Evolutionary conservation across 2,329 filamentous ascomycete species (phyloP).

Genomic region (Arthrobotrys pseudoclavata): DNA sequence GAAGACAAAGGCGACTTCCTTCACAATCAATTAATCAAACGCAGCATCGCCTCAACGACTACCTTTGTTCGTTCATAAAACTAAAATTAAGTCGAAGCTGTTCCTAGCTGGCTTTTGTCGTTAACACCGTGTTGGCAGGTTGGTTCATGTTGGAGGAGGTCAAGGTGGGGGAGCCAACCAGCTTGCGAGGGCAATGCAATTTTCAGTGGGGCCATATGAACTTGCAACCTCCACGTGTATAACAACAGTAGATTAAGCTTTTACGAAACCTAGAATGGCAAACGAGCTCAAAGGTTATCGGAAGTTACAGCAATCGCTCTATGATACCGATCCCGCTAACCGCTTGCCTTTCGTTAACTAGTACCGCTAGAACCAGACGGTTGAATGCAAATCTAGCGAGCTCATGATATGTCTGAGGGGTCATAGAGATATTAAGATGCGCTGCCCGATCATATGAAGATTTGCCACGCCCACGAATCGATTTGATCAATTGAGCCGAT

Average conservation of each 20-base stretch:
- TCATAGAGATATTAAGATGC: background rate
- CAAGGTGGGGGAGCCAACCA: constrained; percentile 1
- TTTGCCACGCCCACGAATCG: constrained; percentile 9
- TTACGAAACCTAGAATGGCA: background rate
- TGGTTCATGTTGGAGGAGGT: constrained; percentile 12
- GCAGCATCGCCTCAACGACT: constrained; percentile 12
- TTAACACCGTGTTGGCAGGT: constrained; percentile 1
- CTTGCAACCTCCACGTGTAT: constrained; percentile 18
- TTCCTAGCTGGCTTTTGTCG: constrained; percentile 3
- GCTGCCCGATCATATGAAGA: constrained; percentile 16
- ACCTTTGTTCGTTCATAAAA: background rate
- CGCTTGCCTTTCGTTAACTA: background rate
- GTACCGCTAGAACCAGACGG: no score
- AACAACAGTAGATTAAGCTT: background rate
- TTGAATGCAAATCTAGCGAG: background rate
- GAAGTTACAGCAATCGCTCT: constrained; percentile 4
- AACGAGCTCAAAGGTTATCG: background rate
- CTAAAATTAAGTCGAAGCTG: background rate
- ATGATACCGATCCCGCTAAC: background rate
- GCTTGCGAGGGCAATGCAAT: background rate
- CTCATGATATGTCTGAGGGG: background rate
- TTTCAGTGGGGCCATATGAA: background rate
- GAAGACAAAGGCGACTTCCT: background rate
- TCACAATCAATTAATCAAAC: background rate
- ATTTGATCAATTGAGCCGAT: constrained; percentile 6